Conservation (phyloP, 345 rosid genomes). For the Ceriops decandra region DNA sequence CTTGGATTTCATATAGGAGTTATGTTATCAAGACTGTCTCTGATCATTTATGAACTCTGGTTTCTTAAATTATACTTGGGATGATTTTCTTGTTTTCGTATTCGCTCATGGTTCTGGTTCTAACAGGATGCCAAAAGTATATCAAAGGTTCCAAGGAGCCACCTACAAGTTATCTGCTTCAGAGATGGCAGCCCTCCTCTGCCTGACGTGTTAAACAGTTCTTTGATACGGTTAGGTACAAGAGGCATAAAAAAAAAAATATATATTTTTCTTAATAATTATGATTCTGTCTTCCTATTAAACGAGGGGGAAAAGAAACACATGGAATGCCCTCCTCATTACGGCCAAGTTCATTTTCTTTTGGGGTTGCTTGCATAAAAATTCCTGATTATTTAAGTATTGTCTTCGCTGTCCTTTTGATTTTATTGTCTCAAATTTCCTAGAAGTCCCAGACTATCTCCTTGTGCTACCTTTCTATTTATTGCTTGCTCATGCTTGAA, state of each 20-base stretch:
- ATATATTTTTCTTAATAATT: neutral
- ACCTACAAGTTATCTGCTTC: constrained; percentile 71
- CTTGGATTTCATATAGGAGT: neutral
- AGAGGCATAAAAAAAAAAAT: neutral
- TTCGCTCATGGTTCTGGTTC: constrained; percentile 18
- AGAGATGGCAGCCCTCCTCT: constrained; percentile 96
- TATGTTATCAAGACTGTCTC: neutral
- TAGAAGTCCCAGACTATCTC: neutral
- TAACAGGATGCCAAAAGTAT: constrained; percentile 47
- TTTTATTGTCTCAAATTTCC: neutral
- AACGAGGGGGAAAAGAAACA: neutral
- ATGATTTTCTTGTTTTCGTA: neutral
- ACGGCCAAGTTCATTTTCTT: neutral
- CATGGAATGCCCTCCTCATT: neutral
- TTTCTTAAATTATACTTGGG: neutral
- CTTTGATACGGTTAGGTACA: constrained; percentile 57
- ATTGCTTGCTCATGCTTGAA: neutral
- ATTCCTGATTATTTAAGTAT: neutral
- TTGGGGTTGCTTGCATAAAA: neutral
- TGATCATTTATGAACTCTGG: neutral
- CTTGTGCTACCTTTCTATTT: neutral
- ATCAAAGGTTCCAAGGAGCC: constrained; percentile 44
- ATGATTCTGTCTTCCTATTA: neutral
- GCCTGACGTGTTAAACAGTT: constrained; percentile 59
- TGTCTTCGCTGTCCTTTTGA: neutral